Conservation (phyloP, 768 basidiomycete genomes). For the Lyophyllum shimeji region DNA sequence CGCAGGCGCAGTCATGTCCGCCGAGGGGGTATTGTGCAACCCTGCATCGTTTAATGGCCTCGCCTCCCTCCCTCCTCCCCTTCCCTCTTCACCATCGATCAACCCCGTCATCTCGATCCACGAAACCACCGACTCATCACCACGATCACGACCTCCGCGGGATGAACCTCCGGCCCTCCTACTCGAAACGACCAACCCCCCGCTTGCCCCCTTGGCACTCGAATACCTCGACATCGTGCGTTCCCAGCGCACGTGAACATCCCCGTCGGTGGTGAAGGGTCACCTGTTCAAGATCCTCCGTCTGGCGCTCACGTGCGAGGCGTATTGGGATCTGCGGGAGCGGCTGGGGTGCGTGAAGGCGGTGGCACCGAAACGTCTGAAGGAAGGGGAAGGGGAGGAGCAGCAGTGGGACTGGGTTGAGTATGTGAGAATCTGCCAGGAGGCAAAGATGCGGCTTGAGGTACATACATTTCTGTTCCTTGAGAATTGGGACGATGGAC, state of each 20-base stretch:
- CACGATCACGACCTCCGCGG: slow-evolving; percentile 1
- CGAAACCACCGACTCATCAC: not conserved
- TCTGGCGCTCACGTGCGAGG: slow-evolving; percentile 64
- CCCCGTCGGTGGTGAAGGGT: slow-evolving; percentile 74
- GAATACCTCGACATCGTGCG: slow-evolving; percentile 86
- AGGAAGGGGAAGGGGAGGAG: slow-evolving; percentile 8
- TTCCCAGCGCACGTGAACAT: slow-evolving; percentile 61
- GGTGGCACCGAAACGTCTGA: not conserved
- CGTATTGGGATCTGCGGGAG: slow-evolving; percentile 62
- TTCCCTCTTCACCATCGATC: not conserved
- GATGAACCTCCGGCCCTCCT: slow-evolving; percentile 9
- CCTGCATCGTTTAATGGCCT: slow-evolving; percentile 68
- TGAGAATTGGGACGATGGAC: too few species aligned
- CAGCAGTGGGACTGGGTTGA: slow-evolving; percentile 29
- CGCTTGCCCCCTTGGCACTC: slow-evolving; percentile 66
- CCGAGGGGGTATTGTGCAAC: slow-evolving; percentile 94
- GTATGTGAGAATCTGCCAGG: slow-evolving; percentile 55
- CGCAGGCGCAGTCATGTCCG: slow-evolving; percentile 91
- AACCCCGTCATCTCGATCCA: too few species aligned
- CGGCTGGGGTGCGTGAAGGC: slow-evolving; percentile 54
- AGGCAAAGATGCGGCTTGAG: slow-evolving; percentile 60
- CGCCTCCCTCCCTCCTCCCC: slow-evolving; percentile 10
- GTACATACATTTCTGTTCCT: slow-evolving; percentile 19
- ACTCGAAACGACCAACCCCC: slow-evolving; percentile 42
- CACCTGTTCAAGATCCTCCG: slow-evolving; percentile 93